phyloP scores from a whole-genome alignment of 2,329 filamentous ascomycete genomes.

The Neopestalotiopsis clavispora region DNA sequence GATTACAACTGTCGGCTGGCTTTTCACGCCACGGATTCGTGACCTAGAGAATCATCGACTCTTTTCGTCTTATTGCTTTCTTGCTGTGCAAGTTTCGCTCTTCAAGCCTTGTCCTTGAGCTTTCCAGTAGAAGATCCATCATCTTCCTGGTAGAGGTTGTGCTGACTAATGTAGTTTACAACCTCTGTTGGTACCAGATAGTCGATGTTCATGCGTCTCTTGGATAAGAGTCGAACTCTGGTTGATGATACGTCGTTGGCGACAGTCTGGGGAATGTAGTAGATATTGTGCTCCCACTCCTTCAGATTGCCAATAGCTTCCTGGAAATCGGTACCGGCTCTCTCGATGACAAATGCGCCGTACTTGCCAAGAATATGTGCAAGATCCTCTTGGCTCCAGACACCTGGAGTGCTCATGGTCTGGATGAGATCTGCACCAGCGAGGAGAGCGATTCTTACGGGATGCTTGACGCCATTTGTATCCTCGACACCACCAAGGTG shows the following conservation, averaged over 20 bases:
- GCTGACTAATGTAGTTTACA: slow-evolving; percentile 73
- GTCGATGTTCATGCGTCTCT: slow-evolving; percentile 81
- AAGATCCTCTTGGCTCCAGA: slow-evolving; percentile 86
- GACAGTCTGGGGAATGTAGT: slow-evolving; percentile 87
- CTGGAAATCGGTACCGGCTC: slow-evolving; percentile 86
- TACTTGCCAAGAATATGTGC: slow-evolving; percentile 86
- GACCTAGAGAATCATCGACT: slow-evolving; percentile 19
- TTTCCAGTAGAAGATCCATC: slow-evolving; percentile 25
- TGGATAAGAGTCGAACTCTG: slow-evolving; percentile 81
- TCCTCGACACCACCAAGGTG: slow-evolving; percentile 75
- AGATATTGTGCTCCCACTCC: slow-evolving; percentile 83
- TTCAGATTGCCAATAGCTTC: slow-evolving; percentile 83
- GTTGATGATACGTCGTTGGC: slow-evolving; percentile 84
- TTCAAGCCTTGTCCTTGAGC: slow-evolving; percentile 32
- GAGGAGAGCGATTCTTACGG: slow-evolving; percentile 77
- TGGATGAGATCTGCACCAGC: slow-evolving; percentile 79
- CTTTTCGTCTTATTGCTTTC: slow-evolving; percentile 14
- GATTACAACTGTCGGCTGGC: neutral
- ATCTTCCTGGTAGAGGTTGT: slow-evolving; percentile 59
- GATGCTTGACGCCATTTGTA: slow-evolving; percentile 67
- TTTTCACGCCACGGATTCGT: neutral
- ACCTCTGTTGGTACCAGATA: slow-evolving; percentile 77
- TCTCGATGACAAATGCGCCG: slow-evolving; percentile 82
- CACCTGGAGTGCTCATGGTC: slow-evolving; percentile 73
- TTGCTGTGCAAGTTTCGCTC: neutral